Base-by-base conservation (phyloP, 1,139 yeast species). In the Blastobotrys illinoisensis region DNA sequence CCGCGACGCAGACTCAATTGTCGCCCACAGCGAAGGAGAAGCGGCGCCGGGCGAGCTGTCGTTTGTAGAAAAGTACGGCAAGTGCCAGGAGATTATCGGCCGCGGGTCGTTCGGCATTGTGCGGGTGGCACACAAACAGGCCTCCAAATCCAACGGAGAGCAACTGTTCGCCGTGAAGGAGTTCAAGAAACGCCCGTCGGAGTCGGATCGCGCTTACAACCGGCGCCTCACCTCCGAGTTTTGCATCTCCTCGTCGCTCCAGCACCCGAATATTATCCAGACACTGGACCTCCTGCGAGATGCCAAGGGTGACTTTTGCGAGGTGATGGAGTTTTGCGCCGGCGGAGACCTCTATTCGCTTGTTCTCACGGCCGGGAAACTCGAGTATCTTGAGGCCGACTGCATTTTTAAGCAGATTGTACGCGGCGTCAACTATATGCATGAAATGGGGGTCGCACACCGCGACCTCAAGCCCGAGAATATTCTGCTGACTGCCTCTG, bases 401-500 rank as follows among this genome's bases (percentile, higher is more conserved):
- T 91, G 98, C 70, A 89, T 88, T 67, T 89, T 91, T 74, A 90
- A 90, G 68, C 98, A 91, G 69, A 74, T 91, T 54, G 80, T 91
- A 51, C 77, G 90, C 56, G 98, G 97, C 44, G 96, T 91, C 47
- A 85, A 83, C 58, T 91, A 88, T 73, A 88, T 91, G 95, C 98
- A 91, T 73, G 88, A 87, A 52, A 87, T 88, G 95, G 97, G 97
- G 45, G 96, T 91, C 49, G 85, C 95, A 46, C 98, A 91, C 72
- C 80, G 97, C 56, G 98, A 91, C 69, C 76, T 91, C 63, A 91
- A 91, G 71, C 98, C 98, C 0, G 98, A 91, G 66, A 91, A 91
- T 69, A 71, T 91, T 44, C 74, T 91, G 51, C 74, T 91, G 51
- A 88, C 97, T 1, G 82, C 86, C 48, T 77, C 79, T 56, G 98